phyloP scores from a whole-genome alignment of 352 stramenopile species.

The Pythium phragmitis region DNA sequence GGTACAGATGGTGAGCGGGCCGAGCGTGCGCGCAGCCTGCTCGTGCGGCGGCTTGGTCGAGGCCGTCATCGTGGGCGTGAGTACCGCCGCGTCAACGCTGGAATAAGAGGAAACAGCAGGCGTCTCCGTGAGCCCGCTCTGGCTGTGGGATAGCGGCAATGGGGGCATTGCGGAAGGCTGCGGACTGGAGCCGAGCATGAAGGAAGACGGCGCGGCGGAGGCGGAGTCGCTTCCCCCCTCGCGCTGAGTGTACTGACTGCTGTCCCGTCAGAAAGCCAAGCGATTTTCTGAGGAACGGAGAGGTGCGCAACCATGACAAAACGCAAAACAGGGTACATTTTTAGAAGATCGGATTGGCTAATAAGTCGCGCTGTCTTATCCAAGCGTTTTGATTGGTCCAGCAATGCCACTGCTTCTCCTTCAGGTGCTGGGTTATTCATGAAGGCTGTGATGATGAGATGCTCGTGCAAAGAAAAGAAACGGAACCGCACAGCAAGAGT shows the following conservation, averaged over 20 bases:
- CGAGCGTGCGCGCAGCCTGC: neutral
- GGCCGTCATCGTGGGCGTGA: conserved; percentile 2
- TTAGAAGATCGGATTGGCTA: neutral
- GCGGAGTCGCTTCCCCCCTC: neutral
- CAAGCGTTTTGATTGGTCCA: conserved; percentile 17
- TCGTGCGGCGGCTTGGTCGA: neutral
- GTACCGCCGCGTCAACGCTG: neutral
- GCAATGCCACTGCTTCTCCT: conserved; percentile 5
- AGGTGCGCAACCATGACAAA: conserved; percentile 5
- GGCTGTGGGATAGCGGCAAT: conserved; percentile 21
- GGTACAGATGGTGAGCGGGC: neutral
- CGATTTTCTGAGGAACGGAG: conserved; percentile 27
- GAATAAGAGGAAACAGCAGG: conserved; percentile 1
- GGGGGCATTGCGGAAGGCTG: conserved; percentile 18
- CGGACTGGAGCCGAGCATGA: conserved; percentile 20
- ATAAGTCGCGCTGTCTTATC: neutral
- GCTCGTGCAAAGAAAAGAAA: conserved; percentile 6
- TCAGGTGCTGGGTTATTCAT: neutral
- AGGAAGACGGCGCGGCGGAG: conserved; percentile 14
- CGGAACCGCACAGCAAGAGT: neutral
- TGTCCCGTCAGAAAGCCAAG: conserved; percentile 19
- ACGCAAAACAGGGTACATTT: conserved; percentile 12
- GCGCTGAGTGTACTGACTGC: conserved; percentile 15
- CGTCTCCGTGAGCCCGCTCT: conserved; percentile 4
- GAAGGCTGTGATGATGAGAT: conserved; percentile 5